Evolutionary conservation across 2,329 filamentous ascomycete genomes (phyloP), one percentile per base, ranked within the genome.

Genomic region (Talaromyces sp.): DNA sequence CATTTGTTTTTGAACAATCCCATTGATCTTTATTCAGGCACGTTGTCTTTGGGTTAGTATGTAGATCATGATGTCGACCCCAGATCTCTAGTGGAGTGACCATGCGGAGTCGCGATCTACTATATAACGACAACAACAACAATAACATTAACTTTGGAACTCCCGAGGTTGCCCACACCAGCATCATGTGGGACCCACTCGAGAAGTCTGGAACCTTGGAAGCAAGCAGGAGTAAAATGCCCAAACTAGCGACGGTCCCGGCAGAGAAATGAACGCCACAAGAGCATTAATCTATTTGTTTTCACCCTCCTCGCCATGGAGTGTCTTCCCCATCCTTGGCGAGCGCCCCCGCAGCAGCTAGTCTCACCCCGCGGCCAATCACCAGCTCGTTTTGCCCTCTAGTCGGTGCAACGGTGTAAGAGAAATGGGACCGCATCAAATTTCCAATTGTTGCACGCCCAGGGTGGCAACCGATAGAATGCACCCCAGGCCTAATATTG

Each of bases 351-450:
- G 17, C 43, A 45, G 49, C 46, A 51, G 49, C 54, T 55, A 57
- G 54, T 44, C 27, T 46, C 42, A 42, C 29, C n/a, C 17, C 11
- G 10, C 17, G 40, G 16, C 56, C 54, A 55, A 59, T 57, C 29
- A 47, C 19, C 27, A 36, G 3, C 5, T 13, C 4, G 8, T 14
- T 36, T 37, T 43, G 41, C 5, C 30, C 17, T 39, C 35, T 45
- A 32, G 48, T 51, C 48, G 43, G 56, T 59, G 56, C 51, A 57
- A 59, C 56, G 49, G 35, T 51, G 47, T 43, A 51, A 39, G 32
- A 22, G 19, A 7, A 36, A 37, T 24, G 19, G 5, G 22, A 47
- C 13, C 29, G 24, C 40, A 39, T 30, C 9, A 32, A 39, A 35
- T 43, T 22, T 39, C 48, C 17, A 33, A 22, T 39, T 37, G 54